Base-by-base conservation (phyloP, 208 protist genomes). In the Crithidia bombi region DNA sequence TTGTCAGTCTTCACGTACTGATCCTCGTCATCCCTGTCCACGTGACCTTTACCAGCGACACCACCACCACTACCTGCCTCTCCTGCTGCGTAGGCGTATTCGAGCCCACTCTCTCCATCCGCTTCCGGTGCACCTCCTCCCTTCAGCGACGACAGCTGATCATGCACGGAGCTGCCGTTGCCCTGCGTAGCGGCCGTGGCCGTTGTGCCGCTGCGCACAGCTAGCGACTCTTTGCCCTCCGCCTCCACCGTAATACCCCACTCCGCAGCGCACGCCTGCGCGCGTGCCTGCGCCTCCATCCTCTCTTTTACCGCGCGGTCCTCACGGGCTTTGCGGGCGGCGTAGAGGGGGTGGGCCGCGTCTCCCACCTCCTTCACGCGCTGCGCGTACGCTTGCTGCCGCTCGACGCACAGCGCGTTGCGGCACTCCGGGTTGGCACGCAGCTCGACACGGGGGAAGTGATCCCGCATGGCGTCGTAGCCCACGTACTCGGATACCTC, bases 381-480 rank as follows among this genome's bases (percentile, higher is more conserved):
- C n/a, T 74, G 67, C 33, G 67, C 68, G 78, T 96, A 94, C 49
- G 84, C 83, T 15, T 43, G 47, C 77, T 98, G 94, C 25, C 81
- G 88, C 74, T 78, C 28, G 25, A 84, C 75, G 75, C 95, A 98
- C 19, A 74, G 65, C 56, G 51, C 54, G 58, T 89, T 95, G 54
- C 78, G 44, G 81, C 97, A 99, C 41, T 92, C 85, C 14, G 84
- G 82, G 73, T 99, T 99, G 11, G 98, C 94, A 61, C 86, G 83
- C 32, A 99, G 87, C 23, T 67, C 71, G 39, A 98, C 86, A 23
- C 67, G 81, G 17, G 98, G 97, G 70, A 99, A 99, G 70, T 92
- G 94, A 81, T 99, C 98, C 14, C 68, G 78, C 69, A 99, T 73
- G 5, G 98, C 95, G 75, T 97, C 97, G 74, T 99, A 99, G 23